A percentile compares a stretch with the other conserved stretches of the same genome.
Evolutionary conservation across 306 rosid genomes (phyloP).

Genomic region (Cucurbita ficifolia): DNA sequence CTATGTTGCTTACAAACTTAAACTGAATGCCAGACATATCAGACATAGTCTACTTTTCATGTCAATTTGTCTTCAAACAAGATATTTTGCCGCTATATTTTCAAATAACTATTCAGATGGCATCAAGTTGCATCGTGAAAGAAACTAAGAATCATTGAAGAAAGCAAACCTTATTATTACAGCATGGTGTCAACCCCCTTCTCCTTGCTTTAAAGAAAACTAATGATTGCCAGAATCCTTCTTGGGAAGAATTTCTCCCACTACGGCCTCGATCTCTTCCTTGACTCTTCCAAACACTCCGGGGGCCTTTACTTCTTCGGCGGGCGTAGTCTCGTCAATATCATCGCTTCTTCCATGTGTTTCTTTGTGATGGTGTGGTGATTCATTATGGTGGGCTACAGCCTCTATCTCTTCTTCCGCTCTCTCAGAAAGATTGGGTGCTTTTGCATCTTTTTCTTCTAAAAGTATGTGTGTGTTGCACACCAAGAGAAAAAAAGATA

Average conservation of each 20-base stretch:
- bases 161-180: conserved; percentile 4
- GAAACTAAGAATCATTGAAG: neutral
- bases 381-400: neutral
- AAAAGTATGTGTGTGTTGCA: neutral
- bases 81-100: neutral
- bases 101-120: neutral
- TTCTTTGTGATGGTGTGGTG: conserved; percentile 10
- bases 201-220: neutral
- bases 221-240: neutral
- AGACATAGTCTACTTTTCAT: neutral
- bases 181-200: neutral
- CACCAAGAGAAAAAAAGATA: neutral
- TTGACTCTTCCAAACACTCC: conserved; percentile 8
- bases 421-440: conserved; percentile 6
- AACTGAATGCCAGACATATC: neutral
- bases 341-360: conserved; percentile 15
- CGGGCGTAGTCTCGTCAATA: conserved; percentile 7
- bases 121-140: neutral
- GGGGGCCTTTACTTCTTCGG: conserved; percentile 10
- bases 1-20: neutral
- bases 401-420: conserved; percentile 10
- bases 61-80: neutral
- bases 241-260: conserved; percentile 11
- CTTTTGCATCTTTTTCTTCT: conserved; percentile 6
- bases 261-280: conserved; percentile 15